A percentile compares a stretch with the other conserved stretches of the same genome.
Evolutionary conservation across 192 early-diverging fungal species (phyloP).

Genomic region (Coemansia guatemalensis): DNA sequence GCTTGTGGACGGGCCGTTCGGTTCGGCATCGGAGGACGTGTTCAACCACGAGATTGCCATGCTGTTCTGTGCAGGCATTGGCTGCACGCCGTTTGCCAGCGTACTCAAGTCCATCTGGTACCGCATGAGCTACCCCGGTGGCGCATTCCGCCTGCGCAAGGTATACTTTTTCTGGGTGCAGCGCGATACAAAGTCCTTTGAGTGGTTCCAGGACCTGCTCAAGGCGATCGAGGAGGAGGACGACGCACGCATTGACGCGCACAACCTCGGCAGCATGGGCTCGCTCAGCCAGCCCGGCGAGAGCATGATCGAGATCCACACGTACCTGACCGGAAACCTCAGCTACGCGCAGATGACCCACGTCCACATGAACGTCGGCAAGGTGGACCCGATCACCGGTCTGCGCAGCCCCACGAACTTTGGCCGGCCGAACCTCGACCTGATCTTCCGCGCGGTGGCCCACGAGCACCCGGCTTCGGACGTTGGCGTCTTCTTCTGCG

Average conservation of each 20-base stretch:
- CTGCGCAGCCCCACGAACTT: conserved; percentile 73
- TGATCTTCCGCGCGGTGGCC: conserved; percentile 66
- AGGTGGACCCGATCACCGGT: conserved; percentile 70
- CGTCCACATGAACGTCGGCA: conserved; percentile 56
- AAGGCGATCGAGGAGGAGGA: conserved; percentile 80
- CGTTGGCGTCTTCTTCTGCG: conserved; percentile 88
- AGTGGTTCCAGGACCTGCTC: conserved; percentile 87
- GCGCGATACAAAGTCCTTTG: conserved; percentile 80
- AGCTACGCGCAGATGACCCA: conserved; percentile 58
- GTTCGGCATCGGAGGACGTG: conserved; percentile 77
- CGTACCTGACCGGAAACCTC: conserved; percentile 73
- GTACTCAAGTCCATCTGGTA: conserved; percentile 83
- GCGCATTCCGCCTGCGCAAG: conserved; percentile 63
- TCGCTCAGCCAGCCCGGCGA: conserved; percentile 24
- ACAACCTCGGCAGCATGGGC: conserved; percentile 15
- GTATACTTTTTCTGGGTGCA: conserved; percentile 89
- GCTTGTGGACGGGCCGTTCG: conserved; percentile 78
- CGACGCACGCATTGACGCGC: conserved; percentile 34
- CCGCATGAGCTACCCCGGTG: conserved; percentile 58
- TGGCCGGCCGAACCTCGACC: conserved; percentile 78
- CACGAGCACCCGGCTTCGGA: conserved; percentile 70
- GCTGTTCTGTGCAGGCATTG: conserved; percentile 81
- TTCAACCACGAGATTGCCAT: conserved; percentile 77
- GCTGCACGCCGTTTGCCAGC: conserved; percentile 82
- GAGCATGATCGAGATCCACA: conserved; percentile 74